Evolutionary conservation across 495 filamentous ascomycete species (phyloP).

Genomic region (Penicillium antarcticum): DNA sequence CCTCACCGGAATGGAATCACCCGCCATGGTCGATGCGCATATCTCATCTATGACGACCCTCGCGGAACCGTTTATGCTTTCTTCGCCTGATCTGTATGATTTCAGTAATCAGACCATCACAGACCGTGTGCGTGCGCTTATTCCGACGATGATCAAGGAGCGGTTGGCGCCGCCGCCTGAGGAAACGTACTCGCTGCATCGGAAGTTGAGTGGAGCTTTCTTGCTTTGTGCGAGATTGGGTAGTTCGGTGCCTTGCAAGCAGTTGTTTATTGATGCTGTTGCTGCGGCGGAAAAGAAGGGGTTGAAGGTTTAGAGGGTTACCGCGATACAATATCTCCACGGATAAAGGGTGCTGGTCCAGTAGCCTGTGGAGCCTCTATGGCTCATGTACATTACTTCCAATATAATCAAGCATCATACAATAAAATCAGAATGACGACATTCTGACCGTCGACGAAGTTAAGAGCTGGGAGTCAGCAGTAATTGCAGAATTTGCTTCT

Average conservation of each 20-base stretch:
- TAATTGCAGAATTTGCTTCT: no score
- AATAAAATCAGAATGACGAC: no score
- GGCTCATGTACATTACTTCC: no score
- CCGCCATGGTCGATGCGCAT: conserved; percentile 84
- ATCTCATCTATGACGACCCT: conserved; percentile 77
- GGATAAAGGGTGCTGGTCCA: no score
- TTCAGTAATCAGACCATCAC: conserved; percentile 95
- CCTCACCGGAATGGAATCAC: conserved; percentile 81
- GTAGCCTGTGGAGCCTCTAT: no score
- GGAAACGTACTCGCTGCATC: conserved; percentile 94
- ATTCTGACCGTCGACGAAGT: no score
- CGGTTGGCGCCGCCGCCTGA: conserved; percentile 87
- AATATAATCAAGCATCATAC: no score
- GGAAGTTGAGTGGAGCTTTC: conserved; percentile 95
- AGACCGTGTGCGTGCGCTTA: conserved; percentile 78
- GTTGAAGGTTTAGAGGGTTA: not conserved
- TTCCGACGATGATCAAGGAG: conserved; percentile 90
- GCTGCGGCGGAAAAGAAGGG: conserved; percentile 37
- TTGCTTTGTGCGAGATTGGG: conserved; percentile 84
- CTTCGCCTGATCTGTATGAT: conserved; percentile 81
- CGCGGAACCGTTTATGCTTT: conserved; percentile 80
- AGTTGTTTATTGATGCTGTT: conserved; percentile 72
- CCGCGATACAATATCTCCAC: no score
- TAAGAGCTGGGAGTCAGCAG: no score
- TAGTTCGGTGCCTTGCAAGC: conserved; percentile 74